Percentiles rank a stretch among this genome's conserved stretches.
Evolutionary conservation across 257 asterid genomes (phyloP).

Genomic region (Jacaranda mimosifolia): DNA sequence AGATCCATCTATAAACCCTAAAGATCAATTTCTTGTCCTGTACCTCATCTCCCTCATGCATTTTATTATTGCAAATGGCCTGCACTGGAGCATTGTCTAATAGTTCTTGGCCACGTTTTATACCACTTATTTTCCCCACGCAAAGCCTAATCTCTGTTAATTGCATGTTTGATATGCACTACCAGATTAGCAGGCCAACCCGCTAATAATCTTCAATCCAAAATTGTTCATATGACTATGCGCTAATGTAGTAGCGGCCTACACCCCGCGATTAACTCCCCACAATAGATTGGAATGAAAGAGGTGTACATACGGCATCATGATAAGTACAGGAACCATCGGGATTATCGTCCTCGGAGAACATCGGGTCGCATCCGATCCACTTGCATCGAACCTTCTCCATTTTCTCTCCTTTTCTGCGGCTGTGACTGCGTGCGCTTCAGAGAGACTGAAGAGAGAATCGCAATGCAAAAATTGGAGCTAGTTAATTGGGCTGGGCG

Average conservation of each 20-base stretch:
- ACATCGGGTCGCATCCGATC: conserved; percentile 79
- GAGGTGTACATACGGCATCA: conserved; percentile 57
- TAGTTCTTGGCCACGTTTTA: no score
- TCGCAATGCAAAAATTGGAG: background rate
- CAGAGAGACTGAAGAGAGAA: background rate
- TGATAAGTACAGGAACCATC: conserved; percentile 79
- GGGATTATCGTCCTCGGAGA: conserved; percentile 72
- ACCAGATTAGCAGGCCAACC: no score
- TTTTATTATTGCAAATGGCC: background rate
- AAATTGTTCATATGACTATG: no score
- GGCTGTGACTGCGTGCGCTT: background rate
- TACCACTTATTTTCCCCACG: no score
- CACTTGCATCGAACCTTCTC: conserved; percentile 88
- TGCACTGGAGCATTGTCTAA: background rate
- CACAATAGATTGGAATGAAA: conserved; percentile 20
- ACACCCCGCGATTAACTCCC: no score
- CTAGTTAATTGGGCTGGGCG: background rate
- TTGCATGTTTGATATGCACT: no score
- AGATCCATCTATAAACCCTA: background rate
- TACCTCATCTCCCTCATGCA: background rate
- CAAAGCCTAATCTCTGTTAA: no score
- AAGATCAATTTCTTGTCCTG: background rate
- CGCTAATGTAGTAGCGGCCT: no score
- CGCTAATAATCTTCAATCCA: no score
- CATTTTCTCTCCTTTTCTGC: conserved; percentile 50